These are phyloP conservation scores for Hypoxylon subgilvum DNA, from an alignment of 495 filamentous ascomycete genomes.

Conservation along the genomic window DNA sequence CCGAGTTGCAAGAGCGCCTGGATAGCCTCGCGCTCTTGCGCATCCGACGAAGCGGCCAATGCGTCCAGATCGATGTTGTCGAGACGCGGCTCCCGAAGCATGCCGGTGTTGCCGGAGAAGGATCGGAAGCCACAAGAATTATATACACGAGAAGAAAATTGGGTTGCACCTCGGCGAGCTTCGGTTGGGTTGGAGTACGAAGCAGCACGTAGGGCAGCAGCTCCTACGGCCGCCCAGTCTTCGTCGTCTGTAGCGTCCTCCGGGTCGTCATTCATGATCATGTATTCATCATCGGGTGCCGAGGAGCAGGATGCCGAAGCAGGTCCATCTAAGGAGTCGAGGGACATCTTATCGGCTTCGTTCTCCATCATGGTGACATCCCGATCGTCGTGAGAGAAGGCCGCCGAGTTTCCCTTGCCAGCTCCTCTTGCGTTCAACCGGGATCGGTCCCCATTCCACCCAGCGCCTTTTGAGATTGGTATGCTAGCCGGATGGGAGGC, in stretches of 20 bases:
- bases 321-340: constrained; percentile 81
- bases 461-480: constrained; percentile 65
- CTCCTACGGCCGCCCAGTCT: constrained; percentile 92
- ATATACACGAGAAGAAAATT: constrained; percentile 55
- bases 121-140: constrained; percentile 55
- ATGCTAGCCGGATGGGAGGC: constrained; percentile 63
- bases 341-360: constrained; percentile 95
- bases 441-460: constrained; percentile 55
- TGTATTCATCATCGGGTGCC: constrained; percentile 73
- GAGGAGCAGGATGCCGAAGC: constrained; percentile 76
- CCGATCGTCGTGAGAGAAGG: constrained; percentile 74
- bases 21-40: constrained; percentile 81
- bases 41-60: constrained; percentile 60
- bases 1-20: constrained; percentile 84
- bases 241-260: constrained; percentile 95
- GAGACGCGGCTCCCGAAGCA: constrained; percentile 55
- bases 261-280: constrained; percentile 68
- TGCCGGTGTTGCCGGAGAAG: constrained; percentile 51
- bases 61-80: constrained; percentile 57
- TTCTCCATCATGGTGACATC: constrained; percentile 76
- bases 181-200: constrained; percentile 58
- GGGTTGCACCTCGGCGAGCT: constrained; percentile 44
- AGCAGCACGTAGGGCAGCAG: constrained; percentile 77
- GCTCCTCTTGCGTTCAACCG: constrained; percentile 57
- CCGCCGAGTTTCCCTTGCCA: constrained; percentile 72